A percentile compares a stretch with the other conserved stretches of the same genome.
phyloP scores from a whole-genome alignment of 805 yeast species.

The Scheffersomyces coipomensis region DNA sequence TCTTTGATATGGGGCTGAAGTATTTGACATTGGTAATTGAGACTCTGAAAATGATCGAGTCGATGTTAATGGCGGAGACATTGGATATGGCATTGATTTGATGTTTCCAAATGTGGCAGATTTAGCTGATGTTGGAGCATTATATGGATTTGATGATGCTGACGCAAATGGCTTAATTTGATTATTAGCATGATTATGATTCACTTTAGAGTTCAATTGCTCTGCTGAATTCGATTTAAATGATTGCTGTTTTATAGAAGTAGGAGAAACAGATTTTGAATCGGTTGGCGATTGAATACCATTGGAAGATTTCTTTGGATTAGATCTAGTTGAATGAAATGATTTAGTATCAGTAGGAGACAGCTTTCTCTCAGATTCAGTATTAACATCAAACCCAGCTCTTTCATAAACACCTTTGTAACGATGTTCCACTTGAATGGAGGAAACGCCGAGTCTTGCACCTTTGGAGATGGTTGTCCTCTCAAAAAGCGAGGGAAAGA shows the following conservation, averaged over 20 bases:
- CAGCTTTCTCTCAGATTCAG: conserved; percentile 4
- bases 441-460: conserved; percentile 59
- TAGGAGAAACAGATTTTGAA: neutral
- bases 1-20: neutral
- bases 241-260: neutral
- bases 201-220: neutral
- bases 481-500: conserved; percentile 16
- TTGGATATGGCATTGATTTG: neutral
- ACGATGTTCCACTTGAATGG: conserved; percentile 61
- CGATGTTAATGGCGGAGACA: neutral
- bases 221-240: neutral
- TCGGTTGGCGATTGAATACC: no score
- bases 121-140: neutral
- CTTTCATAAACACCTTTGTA: conserved; percentile 74
- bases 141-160: neutral
- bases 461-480: conserved; percentile 22
- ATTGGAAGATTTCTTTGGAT: no score
- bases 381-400: conserved; percentile 69
- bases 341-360: neutral
- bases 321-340: neutral
- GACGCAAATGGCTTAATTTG: neutral
- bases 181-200: neutral
- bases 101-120: neutral
- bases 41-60: neutral
- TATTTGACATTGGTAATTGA: neutral